Conservation (phyloP, 345 rosid genomes). For the Dipteronia dyeriana region DNA sequence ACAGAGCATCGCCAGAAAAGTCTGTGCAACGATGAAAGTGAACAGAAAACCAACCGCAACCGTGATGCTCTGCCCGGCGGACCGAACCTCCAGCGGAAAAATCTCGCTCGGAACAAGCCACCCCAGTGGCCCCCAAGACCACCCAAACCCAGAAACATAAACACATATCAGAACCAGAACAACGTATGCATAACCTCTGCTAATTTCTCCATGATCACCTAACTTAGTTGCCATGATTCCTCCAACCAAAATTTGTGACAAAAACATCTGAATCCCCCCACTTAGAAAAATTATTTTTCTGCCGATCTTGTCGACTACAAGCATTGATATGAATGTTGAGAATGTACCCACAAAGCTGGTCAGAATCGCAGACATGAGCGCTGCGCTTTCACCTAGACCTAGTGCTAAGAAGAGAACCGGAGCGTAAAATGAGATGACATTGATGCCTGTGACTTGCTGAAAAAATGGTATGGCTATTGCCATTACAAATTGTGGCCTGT, state of each 20-base stretch:
- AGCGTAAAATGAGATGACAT: constrained; percentile 69
- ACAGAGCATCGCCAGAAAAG: constrained; percentile 44
- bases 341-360: constrained; percentile 48
- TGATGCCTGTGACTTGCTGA: constrained; percentile 77
- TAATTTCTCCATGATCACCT: constrained; percentile 53
- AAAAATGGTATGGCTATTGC: constrained; percentile 69
- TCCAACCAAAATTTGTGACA: constrained; percentile 54
- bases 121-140: constrained; percentile 62
- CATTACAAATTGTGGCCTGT: constrained; percentile 40
- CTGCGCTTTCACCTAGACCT: constrained; percentile 62
- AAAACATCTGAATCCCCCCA: constrained; percentile 67
- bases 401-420: constrained; percentile 69
- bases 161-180: constrained; percentile 36
- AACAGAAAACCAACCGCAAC: constrained; percentile 48
- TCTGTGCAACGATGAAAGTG: constrained; percentile 46
- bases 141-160: constrained; percentile 44
- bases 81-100: constrained; percentile 44
- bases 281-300: constrained; percentile 47
- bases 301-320: constrained; percentile 60
- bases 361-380: constrained; percentile 54
- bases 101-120: constrained; percentile 59
- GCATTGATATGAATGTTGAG: constrained; percentile 54
- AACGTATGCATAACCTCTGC: constrained; percentile 36
- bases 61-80: constrained; percentile 46
- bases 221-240: constrained; percentile 41